Conservation (phyloP, 1,284 basidiomycete species). For the Lignosus rhinocerotis region DNA sequence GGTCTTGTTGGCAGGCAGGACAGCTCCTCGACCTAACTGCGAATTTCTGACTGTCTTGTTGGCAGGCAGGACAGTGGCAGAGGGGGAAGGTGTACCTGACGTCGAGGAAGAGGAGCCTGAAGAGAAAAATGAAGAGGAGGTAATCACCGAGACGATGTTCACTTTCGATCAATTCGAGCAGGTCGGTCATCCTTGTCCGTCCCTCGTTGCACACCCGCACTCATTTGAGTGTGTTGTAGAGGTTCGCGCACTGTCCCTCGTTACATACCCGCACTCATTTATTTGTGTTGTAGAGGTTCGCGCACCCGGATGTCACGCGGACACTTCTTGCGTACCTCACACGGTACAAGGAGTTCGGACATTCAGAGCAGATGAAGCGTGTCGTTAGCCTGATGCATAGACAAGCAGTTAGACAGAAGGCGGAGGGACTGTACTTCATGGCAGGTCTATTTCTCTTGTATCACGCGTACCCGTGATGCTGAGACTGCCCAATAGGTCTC, state of each 20-base stretch:
- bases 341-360: constrained; percentile 79
- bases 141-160: constrained; percentile 82
- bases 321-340: constrained; percentile 81
- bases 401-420: constrained; percentile 85
- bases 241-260: constrained; percentile 64
- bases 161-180: constrained; percentile 87
- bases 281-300: constrained; percentile 76
- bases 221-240: constrained; percentile 45
- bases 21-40: not conserved
- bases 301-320: constrained; percentile 77
- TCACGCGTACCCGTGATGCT: not conserved
- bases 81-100: constrained; percentile 64
- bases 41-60: not conserved
- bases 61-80: constrained; percentile 37
- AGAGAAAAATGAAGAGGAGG: constrained; percentile 56
- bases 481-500: constrained; percentile 61
- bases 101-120: constrained; percentile 61
- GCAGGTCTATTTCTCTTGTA: constrained; percentile 41
- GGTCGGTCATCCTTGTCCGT: constrained; percentile 48
- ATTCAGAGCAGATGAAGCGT: constrained; percentile 81
- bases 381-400: constrained; percentile 86
- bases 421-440: constrained; percentile 92
- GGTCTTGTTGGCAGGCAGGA: constrained; percentile 23
- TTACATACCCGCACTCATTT: not conserved
- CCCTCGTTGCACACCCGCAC: not conserved